Conservation (phyloP, 1,284 basidiomycete species). For the Cutaneotrichosporon daszewskae region DNA sequence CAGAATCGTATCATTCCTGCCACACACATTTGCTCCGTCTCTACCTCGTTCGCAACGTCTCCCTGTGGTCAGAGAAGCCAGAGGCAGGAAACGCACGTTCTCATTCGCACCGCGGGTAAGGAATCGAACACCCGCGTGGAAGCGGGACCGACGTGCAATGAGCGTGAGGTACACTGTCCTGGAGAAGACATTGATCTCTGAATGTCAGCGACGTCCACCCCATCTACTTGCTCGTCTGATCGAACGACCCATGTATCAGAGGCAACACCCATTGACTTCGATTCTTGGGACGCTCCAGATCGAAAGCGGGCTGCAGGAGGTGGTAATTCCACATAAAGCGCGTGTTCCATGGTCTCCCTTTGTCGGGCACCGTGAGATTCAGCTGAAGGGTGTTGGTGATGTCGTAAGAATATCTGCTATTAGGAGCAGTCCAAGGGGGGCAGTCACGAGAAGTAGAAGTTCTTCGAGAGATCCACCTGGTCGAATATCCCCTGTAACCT, state of each 20-base stretch:
- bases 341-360: constrained; percentile 60
- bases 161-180: constrained; percentile 88
- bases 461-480: constrained; percentile 95
- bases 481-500: constrained; percentile 84
- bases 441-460: constrained; percentile 92
- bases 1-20: background rate
- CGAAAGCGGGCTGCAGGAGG: constrained; percentile 63
- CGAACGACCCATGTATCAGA: constrained; percentile 84
- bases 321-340: constrained; percentile 96
- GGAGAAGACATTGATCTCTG: constrained; percentile 85
- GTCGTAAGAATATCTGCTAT: constrained; percentile 84
- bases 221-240: constrained; percentile 81
- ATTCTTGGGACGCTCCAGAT: constrained; percentile 48
- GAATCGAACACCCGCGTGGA: constrained; percentile 94
- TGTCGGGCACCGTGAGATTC: constrained; percentile 66
- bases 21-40: constrained; percentile 83
- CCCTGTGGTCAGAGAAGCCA: constrained; percentile 55
- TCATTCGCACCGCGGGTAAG: constrained; percentile 92
- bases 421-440: background rate
- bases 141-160: constrained; percentile 87
- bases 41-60: constrained; percentile 97
- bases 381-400: constrained; percentile 90
- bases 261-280: constrained; percentile 83
- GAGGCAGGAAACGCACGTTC: constrained; percentile 24
- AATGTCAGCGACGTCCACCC: background rate